Percentiles rank a stretch among this genome's conserved stretches.
Conservation (phyloP, 2,329 filamentous ascomycete genomes). For the Aureobasidium sp. region DNA sequence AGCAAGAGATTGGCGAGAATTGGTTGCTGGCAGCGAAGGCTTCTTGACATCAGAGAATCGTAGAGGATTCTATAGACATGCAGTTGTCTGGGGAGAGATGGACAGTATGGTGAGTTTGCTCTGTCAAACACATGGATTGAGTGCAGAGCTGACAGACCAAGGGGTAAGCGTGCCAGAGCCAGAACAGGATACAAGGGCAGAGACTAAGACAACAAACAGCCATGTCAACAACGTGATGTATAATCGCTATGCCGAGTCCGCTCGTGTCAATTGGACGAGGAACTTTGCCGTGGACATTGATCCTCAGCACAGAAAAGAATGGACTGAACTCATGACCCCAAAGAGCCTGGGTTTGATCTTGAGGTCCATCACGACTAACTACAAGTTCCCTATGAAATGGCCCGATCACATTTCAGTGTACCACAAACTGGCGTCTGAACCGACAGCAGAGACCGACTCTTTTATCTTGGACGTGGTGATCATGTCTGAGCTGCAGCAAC, state of each 20-base stretch:
- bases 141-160: background rate
- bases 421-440: conserved; percentile 61
- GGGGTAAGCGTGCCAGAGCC: background rate
- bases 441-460: conserved; percentile 42
- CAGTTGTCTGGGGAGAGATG: conserved; percentile 81
- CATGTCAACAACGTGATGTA: conserved; percentile 88
- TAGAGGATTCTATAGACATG: conserved; percentile 57
- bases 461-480: conserved; percentile 59
- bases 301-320: conserved; percentile 53
- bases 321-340: conserved; percentile 63
- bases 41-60: conserved; percentile 59
- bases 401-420: conserved; percentile 78
- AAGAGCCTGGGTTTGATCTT: conserved; percentile 66
- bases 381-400: conserved; percentile 57
- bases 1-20: conserved; percentile 60
- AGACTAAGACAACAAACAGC: conserved; percentile 35
- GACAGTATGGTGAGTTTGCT: conserved; percentile 48
- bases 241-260: conserved; percentile 74
- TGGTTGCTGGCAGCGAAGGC: conserved; percentile 68
- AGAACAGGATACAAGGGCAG: background rate
- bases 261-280: conserved; percentile 68
- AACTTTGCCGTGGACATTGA: conserved; percentile 61
- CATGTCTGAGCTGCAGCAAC: conserved; percentile 65
- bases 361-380: conserved; percentile 71
- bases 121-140: background rate